phyloP scores from a whole-genome alignment of 2,329 filamentous ascomycete genomes.

The Xylaria sp. region DNA sequence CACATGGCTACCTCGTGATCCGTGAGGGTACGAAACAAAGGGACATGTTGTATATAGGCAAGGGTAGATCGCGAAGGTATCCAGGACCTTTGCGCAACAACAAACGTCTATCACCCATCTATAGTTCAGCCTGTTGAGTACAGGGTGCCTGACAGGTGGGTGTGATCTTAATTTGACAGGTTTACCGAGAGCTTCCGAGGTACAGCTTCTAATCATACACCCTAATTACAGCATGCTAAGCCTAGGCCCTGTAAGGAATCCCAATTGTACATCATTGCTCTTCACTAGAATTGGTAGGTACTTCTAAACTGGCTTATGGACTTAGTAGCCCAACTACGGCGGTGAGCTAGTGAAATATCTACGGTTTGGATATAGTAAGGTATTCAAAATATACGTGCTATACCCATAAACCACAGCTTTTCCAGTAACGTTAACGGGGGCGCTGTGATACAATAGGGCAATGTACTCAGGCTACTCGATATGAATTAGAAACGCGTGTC shows the following conservation, averaged over 20 bases:
- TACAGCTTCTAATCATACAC: neutral
- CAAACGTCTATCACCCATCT: too few species aligned
- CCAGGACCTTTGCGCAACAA: too few species aligned
- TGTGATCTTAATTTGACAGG: neutral
- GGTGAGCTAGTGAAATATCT: neutral
- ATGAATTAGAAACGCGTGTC: neutral
- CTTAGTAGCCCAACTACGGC: too few species aligned
- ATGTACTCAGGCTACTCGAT: neutral
- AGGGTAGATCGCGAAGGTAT: too few species aligned
- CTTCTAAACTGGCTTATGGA: neutral
- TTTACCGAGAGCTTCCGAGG: too few species aligned
- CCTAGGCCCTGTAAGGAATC: neutral
- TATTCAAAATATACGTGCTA: neutral
- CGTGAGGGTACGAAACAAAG: too few species aligned
- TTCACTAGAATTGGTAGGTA: too few species aligned
- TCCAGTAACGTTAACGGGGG: neutral
- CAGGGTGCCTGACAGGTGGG: too few species aligned
- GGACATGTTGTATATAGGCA: too few species aligned
- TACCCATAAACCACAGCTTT: neutral
- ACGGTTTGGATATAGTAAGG: neutral
- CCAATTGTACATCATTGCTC: neutral
- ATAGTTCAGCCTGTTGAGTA: too few species aligned
- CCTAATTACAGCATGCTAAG: neutral
- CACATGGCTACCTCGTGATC: too few species aligned
- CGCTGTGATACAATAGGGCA: neutral